Evolutionary conservation across 2,329 filamentous ascomycete genomes (phyloP).

Genomic region (Penicillium sp.): DNA sequence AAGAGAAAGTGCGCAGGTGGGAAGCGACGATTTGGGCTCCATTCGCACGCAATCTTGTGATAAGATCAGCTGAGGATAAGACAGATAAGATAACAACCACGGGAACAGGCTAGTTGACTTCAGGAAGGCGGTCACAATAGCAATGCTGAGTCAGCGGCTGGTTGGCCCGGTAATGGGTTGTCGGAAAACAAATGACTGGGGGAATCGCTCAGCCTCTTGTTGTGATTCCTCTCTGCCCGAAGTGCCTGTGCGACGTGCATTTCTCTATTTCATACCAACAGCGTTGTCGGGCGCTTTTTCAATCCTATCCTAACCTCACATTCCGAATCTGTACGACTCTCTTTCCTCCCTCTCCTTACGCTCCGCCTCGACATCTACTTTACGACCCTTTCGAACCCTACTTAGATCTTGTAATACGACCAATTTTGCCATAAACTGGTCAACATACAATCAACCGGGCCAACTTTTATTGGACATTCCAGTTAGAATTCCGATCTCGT

Average conservation of each 20-base stretch:
- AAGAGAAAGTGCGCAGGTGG: background rate
- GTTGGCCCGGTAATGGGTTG: conserved; percentile 37
- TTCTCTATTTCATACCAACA: conserved; percentile 7
- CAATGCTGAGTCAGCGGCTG: conserved; percentile 21
- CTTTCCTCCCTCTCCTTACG: conserved; percentile 1
- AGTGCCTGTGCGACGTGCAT: conserved; percentile 11
- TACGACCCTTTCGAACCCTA: background rate
- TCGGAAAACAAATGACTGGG: conserved; percentile 34
- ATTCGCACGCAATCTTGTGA: conserved; percentile 12
- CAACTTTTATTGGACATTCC: conserved; percentile 9
- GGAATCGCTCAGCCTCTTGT: conserved; percentile 19
- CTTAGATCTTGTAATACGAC: background rate
- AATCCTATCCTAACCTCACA: conserved; percentile 4
- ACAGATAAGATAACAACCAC: conserved; percentile 1
- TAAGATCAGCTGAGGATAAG: conserved; percentile 21
- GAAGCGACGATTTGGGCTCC: background rate
- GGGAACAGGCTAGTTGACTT: background rate
- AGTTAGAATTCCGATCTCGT: conserved; percentile 10
- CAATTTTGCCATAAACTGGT: background rate
- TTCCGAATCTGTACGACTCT: conserved; percentile 10
- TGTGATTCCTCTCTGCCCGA: conserved; percentile 13
- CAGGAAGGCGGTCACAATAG: conserved; percentile 19
- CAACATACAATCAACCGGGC: background rate
- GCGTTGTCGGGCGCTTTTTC: conserved; percentile 7
- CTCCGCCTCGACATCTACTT: conserved; percentile 1